Conservation (phyloP, 2,329 filamentous ascomycete genomes). For the Monosporascus sp. region DNA sequence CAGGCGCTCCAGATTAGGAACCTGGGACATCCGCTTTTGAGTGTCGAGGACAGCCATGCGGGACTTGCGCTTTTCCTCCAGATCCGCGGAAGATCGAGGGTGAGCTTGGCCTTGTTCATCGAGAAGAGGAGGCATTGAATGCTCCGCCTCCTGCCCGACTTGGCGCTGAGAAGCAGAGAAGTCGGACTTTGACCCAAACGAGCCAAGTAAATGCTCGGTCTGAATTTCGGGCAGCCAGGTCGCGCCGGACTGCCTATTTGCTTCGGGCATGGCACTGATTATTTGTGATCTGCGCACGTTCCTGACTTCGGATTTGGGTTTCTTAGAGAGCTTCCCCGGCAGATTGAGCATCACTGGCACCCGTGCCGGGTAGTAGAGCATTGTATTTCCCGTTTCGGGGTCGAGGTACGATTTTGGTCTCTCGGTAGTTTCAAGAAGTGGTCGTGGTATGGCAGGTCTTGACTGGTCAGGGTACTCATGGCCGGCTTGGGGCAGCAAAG, state of each 20-base stretch:
- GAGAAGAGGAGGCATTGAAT: neutral
- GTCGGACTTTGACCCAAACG: constrained; percentile 19
- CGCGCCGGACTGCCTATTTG: constrained; percentile 27
- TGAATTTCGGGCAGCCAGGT: constrained; percentile 26
- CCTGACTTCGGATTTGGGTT: constrained; percentile 57
- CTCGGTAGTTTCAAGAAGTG: constrained; percentile 17
- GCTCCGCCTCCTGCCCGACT: constrained; percentile 3
- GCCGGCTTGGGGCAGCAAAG: constrained; percentile 16
- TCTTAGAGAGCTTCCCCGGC: constrained; percentile 78
- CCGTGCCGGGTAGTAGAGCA: constrained; percentile 93
- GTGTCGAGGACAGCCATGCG: constrained; percentile 29
- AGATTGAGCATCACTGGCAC: constrained; percentile 92
- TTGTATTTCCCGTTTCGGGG: constrained; percentile 64
- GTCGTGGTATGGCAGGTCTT: constrained; percentile 29
- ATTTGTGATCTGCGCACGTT: constrained; percentile 71
- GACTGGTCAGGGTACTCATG: constrained; percentile 13
- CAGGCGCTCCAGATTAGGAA: constrained; percentile 46
- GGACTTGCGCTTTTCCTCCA: constrained; percentile 26
- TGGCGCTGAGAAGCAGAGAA: constrained; percentile 4
- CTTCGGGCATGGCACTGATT: constrained; percentile 54
- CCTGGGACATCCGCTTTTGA: constrained; percentile 34
- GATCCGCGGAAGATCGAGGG: constrained; percentile 3
- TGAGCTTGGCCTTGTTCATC: constrained; percentile 6
- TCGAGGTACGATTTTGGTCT: constrained; percentile 56
- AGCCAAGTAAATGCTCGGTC: constrained; percentile 25